Base-by-base conservation (phyloP, 768 basidiomycete genomes). In the Lentinula sp. region DNA sequence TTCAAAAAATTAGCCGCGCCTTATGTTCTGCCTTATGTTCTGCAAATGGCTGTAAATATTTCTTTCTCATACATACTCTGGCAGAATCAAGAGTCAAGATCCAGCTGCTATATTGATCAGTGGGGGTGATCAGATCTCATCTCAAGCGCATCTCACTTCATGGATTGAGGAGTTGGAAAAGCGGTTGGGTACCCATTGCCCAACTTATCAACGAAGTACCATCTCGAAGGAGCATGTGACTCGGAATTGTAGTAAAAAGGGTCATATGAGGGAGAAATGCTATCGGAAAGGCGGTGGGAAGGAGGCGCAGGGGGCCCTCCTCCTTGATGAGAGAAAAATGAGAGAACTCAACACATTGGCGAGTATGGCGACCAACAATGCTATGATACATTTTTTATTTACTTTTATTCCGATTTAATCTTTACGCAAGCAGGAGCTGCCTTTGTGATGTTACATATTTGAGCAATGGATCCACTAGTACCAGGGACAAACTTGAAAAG, bases 51-150 rank as follows among this genome's bases (percentile, higher is more conserved):
- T n/a, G n/a, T n/a, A n/a, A n/a, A n/a, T n/a, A n/a, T n/a, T n/a
- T n/a, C n/a, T n/a, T n/a, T n/a, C n/a, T n/a, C n/a, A 23, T 23
- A 23, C 62, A 66, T 71, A 18, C 72, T 75, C 67, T n/a, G n/a
- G n/a, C 69, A 69, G 32, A n/a, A 15, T 48, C 15, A 15, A 48
- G 46, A 16, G 5, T 48, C 15, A 4, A 3, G 46, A 28, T 9
- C 15, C 8, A 18, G 15, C 8, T 7, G 23, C 23, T 23, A 28
- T 8, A 37, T 37, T 15, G 9, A 28, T 48, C n/a, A 28, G n/a
- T 28, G 46, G 46, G 18, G 23, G 23, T 23, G 28, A n/a, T 16
- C 46, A 48, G 5, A n/a, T 48, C 15, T 7, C 28, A 18, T 48
- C 46, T 7, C 46, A 48, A 48, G 46, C 46, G 8, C 46, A 48